Conservation (phyloP, 2,329 filamentous ascomycete species). For the Zymoseptoria passerinii region DNA sequence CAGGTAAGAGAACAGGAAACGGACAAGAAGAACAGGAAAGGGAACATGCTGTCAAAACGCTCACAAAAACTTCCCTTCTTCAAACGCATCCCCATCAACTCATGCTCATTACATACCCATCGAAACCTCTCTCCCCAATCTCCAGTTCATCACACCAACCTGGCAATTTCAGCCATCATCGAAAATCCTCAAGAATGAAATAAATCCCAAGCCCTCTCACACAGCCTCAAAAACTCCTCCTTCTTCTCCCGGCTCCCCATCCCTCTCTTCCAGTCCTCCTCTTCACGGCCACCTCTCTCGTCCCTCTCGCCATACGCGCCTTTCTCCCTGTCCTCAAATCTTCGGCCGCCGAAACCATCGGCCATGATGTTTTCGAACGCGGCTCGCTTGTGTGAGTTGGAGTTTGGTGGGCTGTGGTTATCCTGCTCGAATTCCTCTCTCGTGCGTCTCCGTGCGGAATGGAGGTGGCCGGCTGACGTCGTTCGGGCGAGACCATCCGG, state of each 20-base stretch:
- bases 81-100: too few relatives aligned
- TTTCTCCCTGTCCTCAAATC: slow-evolving; percentile 82
- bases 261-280: slow-evolving; percentile 59
- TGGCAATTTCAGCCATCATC: too few relatives aligned
- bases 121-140: too few relatives aligned
- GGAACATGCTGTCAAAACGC: too few relatives aligned
- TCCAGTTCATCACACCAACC: too few relatives aligned
- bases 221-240: slow-evolving; percentile 81
- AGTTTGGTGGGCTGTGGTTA: slow-evolving; percentile 69
- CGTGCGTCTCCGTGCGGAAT: slow-evolving; percentile 61
- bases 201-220: slow-evolving; percentile 87
- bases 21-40: too few relatives aligned
- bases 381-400: slow-evolving; percentile 31
- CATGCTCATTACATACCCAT: too few relatives aligned
- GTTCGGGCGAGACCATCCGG: slow-evolving; percentile 25
- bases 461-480: slow-evolving; percentile 34
- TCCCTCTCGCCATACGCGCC: slow-evolving; percentile 55
- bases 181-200: slow-evolving; percentile 60
- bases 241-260: slow-evolving; percentile 79
- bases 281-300: slow-evolving; percentile 19
- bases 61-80: too few relatives aligned
- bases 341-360: slow-evolving; percentile 53
- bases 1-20: too few relatives aligned
- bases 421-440: slow-evolving; percentile 87
- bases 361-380: slow-evolving; percentile 12